Evolutionary conservation across 768 basidiomycete species (phyloP), one percentile per base, ranked within the genome.

Genomic region (Hebeloma cylindrosporum): DNA sequence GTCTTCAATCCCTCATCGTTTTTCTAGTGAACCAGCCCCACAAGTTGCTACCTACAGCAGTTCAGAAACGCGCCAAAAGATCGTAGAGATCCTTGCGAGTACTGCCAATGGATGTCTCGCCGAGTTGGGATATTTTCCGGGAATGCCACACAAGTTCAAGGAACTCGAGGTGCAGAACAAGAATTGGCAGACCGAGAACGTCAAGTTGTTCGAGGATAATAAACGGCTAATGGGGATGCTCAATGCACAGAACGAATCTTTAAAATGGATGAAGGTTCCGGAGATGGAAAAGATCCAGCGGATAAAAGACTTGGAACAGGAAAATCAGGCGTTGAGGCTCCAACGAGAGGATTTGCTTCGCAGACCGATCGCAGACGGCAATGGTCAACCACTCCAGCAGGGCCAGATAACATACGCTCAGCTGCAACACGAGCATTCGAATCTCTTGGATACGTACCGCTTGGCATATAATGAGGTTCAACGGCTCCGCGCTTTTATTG

Each of bases 71-170:
- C 70, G 73, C 26, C 50, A 56, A 5, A 66, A 62, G 49, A 54
- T 77, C 40, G 61, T 77, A 32, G 68, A 74, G 45, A 70, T 78
- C 26, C 60, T 79, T 13, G 53, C 77, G 0, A 53, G 40, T 9
- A 75, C 70, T 7, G 73, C 71, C 9, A 76, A 72, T 59, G 69
- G 69, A 9, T 78, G 71, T 51, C 63, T 75, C 17, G 53, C 64
- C 3, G 77, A 77, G 48, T 65, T 75, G 18, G 76, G 75, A 9
- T 76, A 76, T 56, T 65, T 64, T 50, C 70, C 75, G 14, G 64
- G 68, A 5, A 65, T 78, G 46, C 41, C 65, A 3, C 65, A 63
- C 34, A 70, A 60, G 25, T 37, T 79, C 23, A 61, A 61, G 22
- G 58, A 67, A 9, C 47, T 71, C 23, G 66, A 73, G 38, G 48